A percentile compares a stretch with the other conserved stretches of the same genome.
These are phyloP conservation scores for Amborella trichopoda DNA, from an alignment of 164 flowering plant genomes.

Conservation along the genomic window DNA sequence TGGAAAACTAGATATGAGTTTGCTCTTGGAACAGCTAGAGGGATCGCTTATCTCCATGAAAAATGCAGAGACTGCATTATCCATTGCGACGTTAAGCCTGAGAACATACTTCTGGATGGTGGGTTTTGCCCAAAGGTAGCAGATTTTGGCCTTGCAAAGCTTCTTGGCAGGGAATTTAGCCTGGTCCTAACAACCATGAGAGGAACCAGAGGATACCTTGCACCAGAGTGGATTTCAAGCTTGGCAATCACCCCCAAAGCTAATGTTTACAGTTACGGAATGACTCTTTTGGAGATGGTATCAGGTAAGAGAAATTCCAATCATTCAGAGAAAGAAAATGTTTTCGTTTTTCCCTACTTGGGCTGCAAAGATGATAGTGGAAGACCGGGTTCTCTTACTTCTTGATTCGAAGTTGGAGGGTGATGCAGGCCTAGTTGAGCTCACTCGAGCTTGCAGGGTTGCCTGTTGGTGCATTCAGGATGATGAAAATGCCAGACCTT, in stretches of 20 bases:
- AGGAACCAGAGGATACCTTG: conserved; percentile 37
- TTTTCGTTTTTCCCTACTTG: conserved; percentile 19
- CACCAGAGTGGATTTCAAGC: conserved; percentile 35
- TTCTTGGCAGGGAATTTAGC: conserved; percentile 25
- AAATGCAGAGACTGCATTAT: conserved; percentile 29
- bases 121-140: conserved; percentile 26
- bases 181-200: conserved; percentile 29
- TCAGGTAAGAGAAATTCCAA: conserved; percentile 26
- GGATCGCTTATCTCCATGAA: conserved; percentile 24
- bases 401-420: conserved; percentile 18
- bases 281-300: conserved; percentile 26
- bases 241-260: conserved; percentile 28
- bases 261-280: conserved; percentile 34
- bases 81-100: conserved; percentile 32
- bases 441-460: conserved; percentile 16
- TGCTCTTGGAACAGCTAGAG: conserved; percentile 26
- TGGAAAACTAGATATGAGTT: conserved; percentile 25
- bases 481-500: conserved; percentile 21
- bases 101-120: conserved; percentile 27
- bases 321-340: conserved; percentile 10
- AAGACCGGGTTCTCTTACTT: conserved; percentile 13
- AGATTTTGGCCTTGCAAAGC: conserved; percentile 30
- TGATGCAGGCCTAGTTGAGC: conserved; percentile 17
- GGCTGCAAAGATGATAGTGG: conserved; percentile 18
- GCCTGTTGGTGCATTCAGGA: conserved; percentile 40